Evolutionary conservation across 2,329 filamentous ascomycete genomes (phyloP).

Genomic region (Emmonsiellopsis sp.): DNA sequence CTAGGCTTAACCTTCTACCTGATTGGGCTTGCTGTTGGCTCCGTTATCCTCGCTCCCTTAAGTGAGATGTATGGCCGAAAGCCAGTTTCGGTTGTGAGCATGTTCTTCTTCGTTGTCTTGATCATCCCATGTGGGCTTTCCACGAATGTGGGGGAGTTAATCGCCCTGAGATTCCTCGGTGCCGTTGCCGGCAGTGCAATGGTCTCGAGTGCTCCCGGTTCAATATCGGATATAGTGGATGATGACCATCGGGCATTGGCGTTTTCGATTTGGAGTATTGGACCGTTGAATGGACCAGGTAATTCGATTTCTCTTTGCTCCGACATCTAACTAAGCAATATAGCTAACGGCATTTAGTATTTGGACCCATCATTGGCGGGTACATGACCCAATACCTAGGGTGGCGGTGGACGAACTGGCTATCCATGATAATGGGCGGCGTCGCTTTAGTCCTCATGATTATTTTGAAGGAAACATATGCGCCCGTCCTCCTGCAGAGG

Average conservation of each 20-base stretch:
- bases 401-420: slow-evolving; percentile 84
- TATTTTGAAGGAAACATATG: slow-evolving; percentile 65
- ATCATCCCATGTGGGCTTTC: slow-evolving; percentile 64
- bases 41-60: slow-evolving; percentile 63
- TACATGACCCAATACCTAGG: slow-evolving; percentile 62
- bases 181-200: slow-evolving; percentile 68
- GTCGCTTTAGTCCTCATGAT: slow-evolving; percentile 50
- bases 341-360: slow-evolving; percentile 19
- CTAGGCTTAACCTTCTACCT: slow-evolving; percentile 73
- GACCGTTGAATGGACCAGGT: slow-evolving; percentile 67
- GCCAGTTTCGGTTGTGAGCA: slow-evolving; percentile 56
- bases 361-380: slow-evolving; percentile 67
- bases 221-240: slow-evolving; percentile 70
- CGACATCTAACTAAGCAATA: neutral
- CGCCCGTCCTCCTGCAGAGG: slow-evolving; percentile 57
- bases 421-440: slow-evolving; percentile 63
- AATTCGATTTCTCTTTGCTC: neutral
- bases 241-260: slow-evolving; percentile 73
- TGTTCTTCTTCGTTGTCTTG: slow-evolving; percentile 56
- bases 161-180: slow-evolving; percentile 66
- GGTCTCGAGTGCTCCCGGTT: slow-evolving; percentile 75
- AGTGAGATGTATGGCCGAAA: slow-evolving; percentile 38
- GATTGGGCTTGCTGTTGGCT: slow-evolving; percentile 62
- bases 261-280: slow-evolving; percentile 74
- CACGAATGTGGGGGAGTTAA: slow-evolving; percentile 55